Evolutionary conservation across 2,329 filamentous ascomycete species (phyloP).

Genomic region (Colletotrichum tropicale): DNA sequence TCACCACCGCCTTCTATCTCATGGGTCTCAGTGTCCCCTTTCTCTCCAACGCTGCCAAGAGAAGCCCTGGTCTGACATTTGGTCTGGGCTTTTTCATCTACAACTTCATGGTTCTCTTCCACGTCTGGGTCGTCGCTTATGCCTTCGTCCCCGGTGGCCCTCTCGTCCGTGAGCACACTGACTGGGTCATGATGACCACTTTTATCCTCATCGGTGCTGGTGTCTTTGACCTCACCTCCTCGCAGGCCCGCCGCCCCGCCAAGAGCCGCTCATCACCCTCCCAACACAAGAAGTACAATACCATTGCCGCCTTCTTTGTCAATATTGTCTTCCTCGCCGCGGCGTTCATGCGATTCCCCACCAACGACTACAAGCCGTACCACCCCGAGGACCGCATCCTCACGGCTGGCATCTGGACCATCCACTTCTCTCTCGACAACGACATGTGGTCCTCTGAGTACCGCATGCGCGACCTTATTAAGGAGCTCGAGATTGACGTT

Average conservation of each 20-base stretch:
- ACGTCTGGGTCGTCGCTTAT: conserved; percentile 98
- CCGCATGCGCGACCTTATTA: conserved; percentile 88
- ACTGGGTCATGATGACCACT: conserved; percentile 89
- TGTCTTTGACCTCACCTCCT: conserved; percentile 72
- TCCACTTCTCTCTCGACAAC: conserved; percentile 97
- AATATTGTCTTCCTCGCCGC: conserved; percentile 81
- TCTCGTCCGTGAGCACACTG: conserved; percentile 89
- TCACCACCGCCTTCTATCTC: conserved; percentile 78
- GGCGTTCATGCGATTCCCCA: conserved; percentile 90
- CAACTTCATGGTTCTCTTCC: conserved; percentile 94
- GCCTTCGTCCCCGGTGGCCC: conserved; percentile 96
- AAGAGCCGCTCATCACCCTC: conserved; percentile 37
- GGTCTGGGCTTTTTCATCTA: conserved; percentile 90
- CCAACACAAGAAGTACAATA: conserved; percentile 57
- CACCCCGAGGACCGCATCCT: conserved; percentile 86
- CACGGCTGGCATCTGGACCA: conserved; percentile 97
- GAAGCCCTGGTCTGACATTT: conserved; percentile 80
- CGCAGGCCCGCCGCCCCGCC: conserved; percentile 47
- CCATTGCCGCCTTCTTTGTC: conserved; percentile 68
- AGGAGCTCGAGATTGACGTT: conserved; percentile 96
- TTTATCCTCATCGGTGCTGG: conserved; percentile 87
- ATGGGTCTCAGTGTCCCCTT: conserved; percentile 80
- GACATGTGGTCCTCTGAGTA: conserved; percentile 98
- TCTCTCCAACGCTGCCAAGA: conserved; percentile 76
- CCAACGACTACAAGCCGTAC: conserved; percentile 89